These are phyloP conservation scores for Mycena epipterygia DNA, from an alignment of 768 basidiomycete species.

Conservation along the genomic window DNA sequence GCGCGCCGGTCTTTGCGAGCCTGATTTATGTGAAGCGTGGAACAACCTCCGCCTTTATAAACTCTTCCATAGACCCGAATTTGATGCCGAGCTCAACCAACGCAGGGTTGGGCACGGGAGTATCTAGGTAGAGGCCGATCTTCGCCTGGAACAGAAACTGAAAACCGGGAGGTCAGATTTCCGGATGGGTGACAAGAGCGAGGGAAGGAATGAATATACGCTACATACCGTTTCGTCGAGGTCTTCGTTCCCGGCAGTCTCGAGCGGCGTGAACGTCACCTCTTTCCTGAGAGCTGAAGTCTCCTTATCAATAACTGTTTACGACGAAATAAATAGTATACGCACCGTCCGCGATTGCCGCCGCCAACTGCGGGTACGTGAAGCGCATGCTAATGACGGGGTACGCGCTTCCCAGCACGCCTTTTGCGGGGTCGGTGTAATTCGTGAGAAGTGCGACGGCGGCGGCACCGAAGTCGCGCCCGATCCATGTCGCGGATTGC, in stretches of 20 bases:
- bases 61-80: too few relatives aligned
- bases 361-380: constrained; percentile 32
- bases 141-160: too few relatives aligned
- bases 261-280: constrained; percentile 24
- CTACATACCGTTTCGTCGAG: constrained; percentile 38
- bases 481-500: constrained; percentile 33
- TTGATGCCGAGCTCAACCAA: too few relatives aligned
- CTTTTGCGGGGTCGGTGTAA: constrained; percentile 18
- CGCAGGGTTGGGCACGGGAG: too few relatives aligned
- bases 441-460: constrained; percentile 34
- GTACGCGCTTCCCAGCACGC: constrained; percentile 26
- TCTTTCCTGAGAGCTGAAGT: constrained; percentile 27
- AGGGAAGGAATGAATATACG: too few relatives aligned
- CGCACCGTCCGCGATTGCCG: constrained; percentile 34
- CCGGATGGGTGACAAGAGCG: too few relatives aligned
- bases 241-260: constrained; percentile 26
- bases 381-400: constrained; percentile 29
- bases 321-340: constrained; percentile 21
- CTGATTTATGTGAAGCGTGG: too few relatives aligned
- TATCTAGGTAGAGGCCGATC: too few relatives aligned
- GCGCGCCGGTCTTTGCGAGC: too few relatives aligned
- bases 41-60: too few relatives aligned
- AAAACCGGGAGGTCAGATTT: too few relatives aligned
- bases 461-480: constrained; percentile 25
- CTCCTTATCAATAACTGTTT: neutral